Percentiles rank a stretch among this genome's conserved stretches.
phyloP scores from a whole-genome alignment of 331 rosid species.

The Spiraea crenata region DNA sequence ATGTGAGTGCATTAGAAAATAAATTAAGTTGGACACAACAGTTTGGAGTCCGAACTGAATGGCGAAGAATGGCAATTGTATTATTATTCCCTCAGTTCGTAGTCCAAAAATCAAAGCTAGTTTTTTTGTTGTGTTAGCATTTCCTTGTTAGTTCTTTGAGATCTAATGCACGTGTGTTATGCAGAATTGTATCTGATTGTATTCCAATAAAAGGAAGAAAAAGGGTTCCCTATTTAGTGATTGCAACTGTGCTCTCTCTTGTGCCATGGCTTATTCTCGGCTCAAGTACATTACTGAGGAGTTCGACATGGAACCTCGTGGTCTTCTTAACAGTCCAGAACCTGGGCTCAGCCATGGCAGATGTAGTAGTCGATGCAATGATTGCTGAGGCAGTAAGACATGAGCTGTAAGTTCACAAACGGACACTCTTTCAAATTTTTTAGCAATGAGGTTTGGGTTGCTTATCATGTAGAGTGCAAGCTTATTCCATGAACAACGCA shows the following conservation, averaged over 20 bases:
- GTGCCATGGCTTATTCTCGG: slow-evolving; percentile 77
- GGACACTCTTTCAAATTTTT: slow-evolving; percentile 18
- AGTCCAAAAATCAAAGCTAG: background rate
- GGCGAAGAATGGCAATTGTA: background rate
- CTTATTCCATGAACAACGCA: background rate
- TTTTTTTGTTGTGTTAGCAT: slow-evolving; percentile 3
- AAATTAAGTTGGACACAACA: background rate
- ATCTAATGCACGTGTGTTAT: slow-evolving; percentile 32
- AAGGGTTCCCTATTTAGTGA: slow-evolving; percentile 73
- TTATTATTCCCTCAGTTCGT: background rate
- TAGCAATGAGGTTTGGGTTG: background rate
- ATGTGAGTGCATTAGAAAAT: background rate
- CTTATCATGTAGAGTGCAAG: background rate
- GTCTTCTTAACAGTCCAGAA: slow-evolving; percentile 69
- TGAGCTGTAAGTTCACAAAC: slow-evolving; percentile 51
- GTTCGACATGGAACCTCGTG: slow-evolving; percentile 64
- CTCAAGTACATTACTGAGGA: slow-evolving; percentile 48
- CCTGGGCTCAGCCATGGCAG: slow-evolving; percentile 91
- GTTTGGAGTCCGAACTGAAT: background rate
- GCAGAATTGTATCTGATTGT: slow-evolving; percentile 86
- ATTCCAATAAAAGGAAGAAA: slow-evolving; percentile 79
- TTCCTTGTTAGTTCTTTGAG: slow-evolving; percentile 16
- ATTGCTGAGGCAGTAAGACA: slow-evolving; percentile 82
- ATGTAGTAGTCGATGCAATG: slow-evolving; percentile 91
- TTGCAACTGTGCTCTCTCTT: slow-evolving; percentile 79